Evolutionary conservation across 2,329 filamentous ascomycete genomes (phyloP), one percentile per base, ranked within the genome.

Genomic region (Cyclaneusma minus): DNA sequence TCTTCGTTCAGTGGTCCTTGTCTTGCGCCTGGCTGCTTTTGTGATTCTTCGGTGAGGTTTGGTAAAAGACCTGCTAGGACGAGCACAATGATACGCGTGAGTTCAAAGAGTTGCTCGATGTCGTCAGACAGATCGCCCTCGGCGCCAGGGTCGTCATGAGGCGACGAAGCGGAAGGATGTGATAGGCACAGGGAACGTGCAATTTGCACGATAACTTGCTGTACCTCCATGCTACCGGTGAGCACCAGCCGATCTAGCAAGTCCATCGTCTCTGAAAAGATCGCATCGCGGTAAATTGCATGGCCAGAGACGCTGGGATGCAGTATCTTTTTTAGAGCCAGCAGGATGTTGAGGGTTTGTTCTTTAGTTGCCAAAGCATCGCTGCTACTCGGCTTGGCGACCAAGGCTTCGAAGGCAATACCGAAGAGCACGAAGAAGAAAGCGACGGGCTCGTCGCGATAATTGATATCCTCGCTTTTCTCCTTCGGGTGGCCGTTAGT

Each of bases 391-490:
- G 79, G 75, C 24, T 84, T 73, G 5, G 82, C 83, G 6, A 87
- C 87, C 13, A 98, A 66, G 11, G 91, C 87, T 52, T 98, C 91
- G 40, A 98, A 95, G 0, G 87, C 84, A 30, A 98, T 75, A 7
- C 89, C 89, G 41, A 95, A 98, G 0, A 98, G 65, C 9, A 98
- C 87, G 43, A 98, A 98, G 59, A 98, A 98, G 62, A 98, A 98
- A 1, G 89, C 89, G 2, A 95, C 83, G 1, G 89, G 89, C 48
- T 98, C 89, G 44, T 95, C 87, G 24, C 89, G 80, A 48, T 98
- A 98, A 50, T 95, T 95, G 55, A 98, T 95, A 37, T 87, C 81
- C 25, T 74, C 64, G 3, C 64, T 66, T 46, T 77, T 81, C 10
- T 60, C 56, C 22, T 64, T 56, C 8, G 22, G 30, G 23, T 36